Percentiles rank a stretch among this genome's conserved stretches.
Conservation (phyloP, 140 eudicot genomes). For the Anethum foeniculum region DNA sequence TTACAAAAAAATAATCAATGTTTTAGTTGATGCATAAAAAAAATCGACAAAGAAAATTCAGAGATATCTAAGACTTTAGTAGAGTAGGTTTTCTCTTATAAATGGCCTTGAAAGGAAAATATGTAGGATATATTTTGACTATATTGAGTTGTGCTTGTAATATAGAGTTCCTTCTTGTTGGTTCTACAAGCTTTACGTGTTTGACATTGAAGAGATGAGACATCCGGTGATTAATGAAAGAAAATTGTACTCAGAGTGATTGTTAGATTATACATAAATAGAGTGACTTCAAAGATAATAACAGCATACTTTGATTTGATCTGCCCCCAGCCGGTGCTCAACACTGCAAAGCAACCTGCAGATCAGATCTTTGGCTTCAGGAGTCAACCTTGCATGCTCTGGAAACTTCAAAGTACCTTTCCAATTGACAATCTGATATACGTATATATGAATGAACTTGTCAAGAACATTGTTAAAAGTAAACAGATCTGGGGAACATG, state of each 20-base stretch:
- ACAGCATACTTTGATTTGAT: constrained; percentile 39
- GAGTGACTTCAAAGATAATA: not conserved
- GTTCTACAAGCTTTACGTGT: not conserved
- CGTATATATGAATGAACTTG: not conserved
- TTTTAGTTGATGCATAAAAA: not conserved
- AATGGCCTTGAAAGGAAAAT: too few relatives aligned
- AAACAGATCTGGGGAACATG: not conserved
- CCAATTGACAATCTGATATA: constrained; percentile 54
- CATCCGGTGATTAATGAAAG: not conserved
- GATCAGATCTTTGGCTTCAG: constrained; percentile 50
- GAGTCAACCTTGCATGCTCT: constrained; percentile 30
- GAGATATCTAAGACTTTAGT: too few relatives aligned
- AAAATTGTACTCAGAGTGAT: not conserved
- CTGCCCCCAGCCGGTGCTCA: constrained; percentile 42
- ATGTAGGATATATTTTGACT: too few relatives aligned
- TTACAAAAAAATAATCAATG: too few relatives aligned
- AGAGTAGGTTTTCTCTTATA: too few relatives aligned
- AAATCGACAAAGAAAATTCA: not conserved
- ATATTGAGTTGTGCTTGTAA: not conserved
- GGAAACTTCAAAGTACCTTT: constrained; percentile 43
- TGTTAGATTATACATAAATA: not conserved
- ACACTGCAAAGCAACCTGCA: constrained; percentile 40
- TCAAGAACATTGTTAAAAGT: not conserved
- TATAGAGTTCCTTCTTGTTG: not conserved
- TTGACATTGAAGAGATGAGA: not conserved